phyloP scores from a whole-genome alignment of 495 filamentous ascomycete genomes.

The Penicillium cosmopolitanum region DNA sequence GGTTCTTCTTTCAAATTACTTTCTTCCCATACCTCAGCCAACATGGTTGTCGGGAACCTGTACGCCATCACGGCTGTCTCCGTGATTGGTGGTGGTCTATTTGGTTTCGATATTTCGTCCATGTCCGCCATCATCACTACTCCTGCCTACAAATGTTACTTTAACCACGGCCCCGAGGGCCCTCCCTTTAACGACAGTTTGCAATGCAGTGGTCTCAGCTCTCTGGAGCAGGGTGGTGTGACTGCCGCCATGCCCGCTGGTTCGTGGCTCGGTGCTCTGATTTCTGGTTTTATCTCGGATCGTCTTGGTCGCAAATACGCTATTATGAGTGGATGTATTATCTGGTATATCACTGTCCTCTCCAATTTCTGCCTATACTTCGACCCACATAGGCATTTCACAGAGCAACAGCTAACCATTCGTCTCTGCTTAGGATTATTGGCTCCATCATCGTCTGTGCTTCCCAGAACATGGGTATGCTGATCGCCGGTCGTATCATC shows the following conservation, averaged over 20 bases:
- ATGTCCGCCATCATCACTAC: slow-evolving; percentile 65
- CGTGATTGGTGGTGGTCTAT: slow-evolving; percentile 78
- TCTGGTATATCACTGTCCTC: slow-evolving; percentile 53
- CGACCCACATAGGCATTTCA: not conserved
- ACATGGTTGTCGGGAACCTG: slow-evolving; percentile 62
- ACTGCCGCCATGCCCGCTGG: slow-evolving; percentile 75
- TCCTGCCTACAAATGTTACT: slow-evolving; percentile 65
- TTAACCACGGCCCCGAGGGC: slow-evolving; percentile 53
- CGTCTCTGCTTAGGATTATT: slow-evolving; percentile 44
- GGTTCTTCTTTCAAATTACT: not conserved
- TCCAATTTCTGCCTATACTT: not conserved
- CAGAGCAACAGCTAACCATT: not conserved
- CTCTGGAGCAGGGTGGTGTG: slow-evolving; percentile 61
- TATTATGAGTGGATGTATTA: slow-evolving; percentile 65
- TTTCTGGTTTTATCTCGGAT: slow-evolving; percentile 71
- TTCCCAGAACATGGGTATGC: slow-evolving; percentile 74
- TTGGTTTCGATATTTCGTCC: slow-evolving; percentile 83
- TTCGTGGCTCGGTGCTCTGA: slow-evolving; percentile 71
- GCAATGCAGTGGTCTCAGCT: slow-evolving; percentile 51
- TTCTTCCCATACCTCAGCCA: slow-evolving; percentile 14
- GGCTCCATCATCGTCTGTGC: slow-evolving; percentile 73
- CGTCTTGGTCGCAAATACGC: slow-evolving; percentile 66
- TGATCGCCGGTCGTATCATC: slow-evolving; percentile 74
- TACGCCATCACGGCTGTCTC: slow-evolving; percentile 76
- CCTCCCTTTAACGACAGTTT: slow-evolving; percentile 35